phyloP scores from a whole-genome alignment of 176 grass and related monocot genomes.

The Miscanthus lutarioriparius region DNA sequence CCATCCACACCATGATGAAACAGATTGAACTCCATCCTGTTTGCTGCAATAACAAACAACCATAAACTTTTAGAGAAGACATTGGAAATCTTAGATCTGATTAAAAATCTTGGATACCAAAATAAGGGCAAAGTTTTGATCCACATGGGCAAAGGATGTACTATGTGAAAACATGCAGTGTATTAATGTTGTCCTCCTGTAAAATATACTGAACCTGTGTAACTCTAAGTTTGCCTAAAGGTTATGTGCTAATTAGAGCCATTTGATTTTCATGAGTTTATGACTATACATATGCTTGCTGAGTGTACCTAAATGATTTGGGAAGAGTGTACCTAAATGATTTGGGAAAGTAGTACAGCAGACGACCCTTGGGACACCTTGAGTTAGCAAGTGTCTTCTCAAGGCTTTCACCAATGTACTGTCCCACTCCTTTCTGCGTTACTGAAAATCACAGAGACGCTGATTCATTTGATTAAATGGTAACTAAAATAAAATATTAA shows the following conservation, averaged over 20 bases:
- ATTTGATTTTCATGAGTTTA: too few relatives aligned
- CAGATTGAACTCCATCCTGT: slow-evolving; percentile 15
- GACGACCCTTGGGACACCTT: slow-evolving; percentile 95
- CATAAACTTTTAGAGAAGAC: too few relatives aligned
- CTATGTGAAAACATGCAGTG: too few relatives aligned
- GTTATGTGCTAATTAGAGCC: too few relatives aligned
- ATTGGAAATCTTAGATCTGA: neutral
- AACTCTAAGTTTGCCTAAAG: too few relatives aligned
- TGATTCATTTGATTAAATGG: neutral
- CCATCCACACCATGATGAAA: slow-evolving; percentile 96
- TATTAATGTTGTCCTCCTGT: neutral
- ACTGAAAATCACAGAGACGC: slow-evolving; percentile 20
- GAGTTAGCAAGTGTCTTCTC: slow-evolving; percentile 67
- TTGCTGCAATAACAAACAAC: slow-evolving; percentile 45
- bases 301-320: slow-evolving; percentile 58
- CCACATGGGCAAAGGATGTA: neutral
- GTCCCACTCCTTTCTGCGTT: slow-evolving; percentile 44
- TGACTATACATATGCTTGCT: neutral
- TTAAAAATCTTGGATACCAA: neutral
- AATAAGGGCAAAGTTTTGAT: neutral
- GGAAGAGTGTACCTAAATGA: slow-evolving; percentile 69
- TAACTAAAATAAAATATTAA: neutral
- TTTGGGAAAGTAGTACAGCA: slow-evolving; percentile 83
- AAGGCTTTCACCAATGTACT: slow-evolving; percentile 52
- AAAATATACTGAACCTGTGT: too few relatives aligned